Evolutionary conservation across 1,139 yeast genomes (phyloP).

Genomic region (Saccharomyces pastorianus): DNA sequence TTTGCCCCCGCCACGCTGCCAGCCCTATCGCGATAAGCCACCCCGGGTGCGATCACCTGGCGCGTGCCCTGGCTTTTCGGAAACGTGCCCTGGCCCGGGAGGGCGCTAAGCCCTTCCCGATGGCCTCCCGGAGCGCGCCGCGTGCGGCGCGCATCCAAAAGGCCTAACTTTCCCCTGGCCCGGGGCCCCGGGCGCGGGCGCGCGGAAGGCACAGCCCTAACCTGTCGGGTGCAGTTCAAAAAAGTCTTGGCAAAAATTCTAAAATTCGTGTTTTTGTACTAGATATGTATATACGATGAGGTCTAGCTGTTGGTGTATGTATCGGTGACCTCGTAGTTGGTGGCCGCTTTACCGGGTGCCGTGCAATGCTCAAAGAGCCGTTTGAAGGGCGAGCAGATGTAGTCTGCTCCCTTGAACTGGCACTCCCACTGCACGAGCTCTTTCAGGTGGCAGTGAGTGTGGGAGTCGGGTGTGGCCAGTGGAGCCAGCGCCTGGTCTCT

Average conservation of each 20-base stretch:
- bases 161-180: not conserved
- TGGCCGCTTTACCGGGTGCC: slow-evolving; percentile 19
- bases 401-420: slow-evolving; percentile 23
- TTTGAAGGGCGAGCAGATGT: slow-evolving; percentile 48
- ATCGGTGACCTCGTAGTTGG: slow-evolving; percentile 22
- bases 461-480: slow-evolving; percentile 29
- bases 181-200: not conserved
- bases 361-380: slow-evolving; percentile 45
- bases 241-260: not conserved
- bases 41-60: not conserved
- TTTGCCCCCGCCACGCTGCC: not conserved
- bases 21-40: not conserved
- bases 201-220: not conserved
- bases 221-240: not conserved
- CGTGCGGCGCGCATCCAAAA: too few species aligned
- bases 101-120: not conserved
- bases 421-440: slow-evolving; percentile 11
- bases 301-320: slow-evolving; percentile 13
- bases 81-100: not conserved
- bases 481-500: slow-evolving; percentile 12
- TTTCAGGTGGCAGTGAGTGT: slow-evolving; percentile 16
- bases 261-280: too few species aligned
- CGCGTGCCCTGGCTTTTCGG: not conserved
- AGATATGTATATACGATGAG: not conserved
- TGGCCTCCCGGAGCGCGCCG: not conserved